phyloP scores from a whole-genome alignment of 1,139 yeast species.

The Diutina sp. region DNA sequence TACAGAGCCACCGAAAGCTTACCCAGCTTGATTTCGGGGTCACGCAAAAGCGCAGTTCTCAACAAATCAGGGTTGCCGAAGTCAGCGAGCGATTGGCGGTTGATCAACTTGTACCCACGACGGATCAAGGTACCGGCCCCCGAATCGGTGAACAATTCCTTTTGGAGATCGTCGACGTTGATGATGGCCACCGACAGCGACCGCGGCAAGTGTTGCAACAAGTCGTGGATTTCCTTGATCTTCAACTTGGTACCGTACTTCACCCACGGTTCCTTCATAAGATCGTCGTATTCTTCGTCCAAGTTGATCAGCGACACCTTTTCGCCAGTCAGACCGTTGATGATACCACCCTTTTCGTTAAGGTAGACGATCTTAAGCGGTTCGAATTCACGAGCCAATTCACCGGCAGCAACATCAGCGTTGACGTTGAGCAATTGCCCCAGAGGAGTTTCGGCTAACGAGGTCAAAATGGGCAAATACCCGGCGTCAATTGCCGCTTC shows the following conservation, averaged over 20 bases:
- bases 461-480: constrained; percentile 89
- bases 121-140: constrained; percentile 99
- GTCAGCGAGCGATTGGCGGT: constrained; percentile 55
- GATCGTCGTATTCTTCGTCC: constrained; percentile 88
- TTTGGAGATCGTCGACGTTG: constrained; percentile 87
- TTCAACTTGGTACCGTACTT: constrained; percentile 96
- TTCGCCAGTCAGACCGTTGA: constrained; percentile 86
- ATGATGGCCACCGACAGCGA: constrained; percentile 97
- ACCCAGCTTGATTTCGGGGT: constrained; percentile 61
- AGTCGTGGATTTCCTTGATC: constrained; percentile 90
- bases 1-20: constrained; percentile 72
- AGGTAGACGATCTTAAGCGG: constrained; percentile 93
- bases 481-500: constrained; percentile 96
- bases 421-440: constrained; percentile 95
- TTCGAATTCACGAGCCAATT: constrained; percentile 89
- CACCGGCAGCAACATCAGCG: constrained; percentile 99
- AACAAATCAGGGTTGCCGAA: constrained; percentile 69
- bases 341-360: constrained; percentile 95
- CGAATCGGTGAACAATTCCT: constrained; percentile 93
- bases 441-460: constrained; percentile 89
- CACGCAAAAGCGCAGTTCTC: constrained; percentile 66
- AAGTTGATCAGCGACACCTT: constrained; percentile 81
- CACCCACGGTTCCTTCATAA: constrained; percentile 93
- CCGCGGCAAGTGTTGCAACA: constrained; percentile 87
- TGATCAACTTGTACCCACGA: constrained; percentile 84